Base-by-base conservation (phyloP, 257 asterid genomes). In the Leptodermis oblonga region DNA sequence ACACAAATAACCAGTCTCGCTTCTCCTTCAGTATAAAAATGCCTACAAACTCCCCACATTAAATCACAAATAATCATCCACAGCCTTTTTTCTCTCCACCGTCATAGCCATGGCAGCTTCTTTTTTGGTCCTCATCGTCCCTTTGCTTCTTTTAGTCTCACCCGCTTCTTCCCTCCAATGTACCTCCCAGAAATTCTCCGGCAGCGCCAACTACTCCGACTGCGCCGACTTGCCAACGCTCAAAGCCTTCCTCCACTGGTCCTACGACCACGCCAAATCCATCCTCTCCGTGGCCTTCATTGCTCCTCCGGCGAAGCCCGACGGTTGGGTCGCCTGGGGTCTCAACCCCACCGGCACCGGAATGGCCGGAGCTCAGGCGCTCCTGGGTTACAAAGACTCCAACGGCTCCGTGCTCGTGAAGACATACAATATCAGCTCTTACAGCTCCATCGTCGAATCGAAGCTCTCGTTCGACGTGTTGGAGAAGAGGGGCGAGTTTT, bases 321-420 rank as follows among this genome's bases (percentile, higher is more conserved):
- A 73, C 30, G 97, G 97, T 18, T 92, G 96, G 97, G 60, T 86
- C 23, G 82, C 95, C 0, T 92, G 95, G 95, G 97, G 85, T 37
- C 74, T 92, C 2, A 92, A 90, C 79, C 96, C 96, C 2, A 79
- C 68, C 49, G 70, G 23, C 7, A 34, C 81, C 3, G 88, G 85
- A 33, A 90, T 92, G 98, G 5, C 65, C 1, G 95, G 98, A 0
- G 37, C 97, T 41, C 91, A 86, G 31, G 42, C 95, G 0, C 70
- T 86, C 37, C 42, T 86, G 26, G 96, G 95, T 1, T 82, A 76
- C 83, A 71, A 72, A 30, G 79, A 62, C 7, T 1, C 85, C 3
- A 84, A 88, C 72, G 93, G 92, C 4, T 82, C 88, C 5, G 7
- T 74, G 42, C 73, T 64, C 4, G 87, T 88, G 26, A 79, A 83